A percentile compares a stretch with the other conserved stretches of the same genome.
Conservation (phyloP, 257 asterid genomes). For the Nicotiana tomentosiformis region DNA sequence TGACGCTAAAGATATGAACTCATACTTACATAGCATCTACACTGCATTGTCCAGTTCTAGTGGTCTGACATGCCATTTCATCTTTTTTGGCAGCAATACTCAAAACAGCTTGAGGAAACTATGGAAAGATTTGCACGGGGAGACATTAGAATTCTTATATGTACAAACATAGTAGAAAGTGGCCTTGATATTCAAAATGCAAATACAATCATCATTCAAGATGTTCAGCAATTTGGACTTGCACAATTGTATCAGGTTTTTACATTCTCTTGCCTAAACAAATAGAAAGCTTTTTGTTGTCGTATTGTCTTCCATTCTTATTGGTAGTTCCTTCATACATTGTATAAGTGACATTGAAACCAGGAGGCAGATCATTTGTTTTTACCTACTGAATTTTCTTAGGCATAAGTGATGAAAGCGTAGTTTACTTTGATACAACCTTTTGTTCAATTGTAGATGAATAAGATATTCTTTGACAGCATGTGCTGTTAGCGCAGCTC, state of each 20-base stretch:
- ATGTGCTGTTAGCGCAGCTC: not conserved
- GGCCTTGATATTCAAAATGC: constrained; percentile 99
- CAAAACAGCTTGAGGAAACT: constrained; percentile 91
- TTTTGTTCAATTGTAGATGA: constrained; percentile 3
- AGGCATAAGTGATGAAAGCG: not conserved
- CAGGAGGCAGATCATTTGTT: not conserved
- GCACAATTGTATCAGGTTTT: constrained; percentile 95
- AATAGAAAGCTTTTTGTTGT: not conserved
- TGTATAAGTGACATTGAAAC: not conserved
- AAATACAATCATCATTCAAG: constrained; percentile 88
- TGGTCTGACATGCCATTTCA: constrained; percentile 12
- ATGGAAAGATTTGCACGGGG: constrained; percentile 88
- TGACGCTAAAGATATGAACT: not conserved
- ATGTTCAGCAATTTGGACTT: constrained; percentile 95
- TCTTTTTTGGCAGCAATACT: constrained; percentile 73
- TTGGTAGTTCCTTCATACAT: not conserved
- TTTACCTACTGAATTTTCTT: not conserved
- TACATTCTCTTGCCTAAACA: constrained; percentile 1
- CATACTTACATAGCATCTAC: not conserved
- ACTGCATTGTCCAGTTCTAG: not conserved
- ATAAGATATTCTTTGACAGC: not conserved
- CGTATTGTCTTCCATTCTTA: not conserved
- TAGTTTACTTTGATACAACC: not conserved
- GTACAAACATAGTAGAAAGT: constrained; percentile 98
- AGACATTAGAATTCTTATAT: constrained; percentile 69